Percentiles rank a stretch among this genome's conserved stretches.
These are phyloP conservation scores for Catenaria anguillulae DNA, from an alignment of 371 early-diverging fungal genomes.

Conservation along the genomic window DNA sequence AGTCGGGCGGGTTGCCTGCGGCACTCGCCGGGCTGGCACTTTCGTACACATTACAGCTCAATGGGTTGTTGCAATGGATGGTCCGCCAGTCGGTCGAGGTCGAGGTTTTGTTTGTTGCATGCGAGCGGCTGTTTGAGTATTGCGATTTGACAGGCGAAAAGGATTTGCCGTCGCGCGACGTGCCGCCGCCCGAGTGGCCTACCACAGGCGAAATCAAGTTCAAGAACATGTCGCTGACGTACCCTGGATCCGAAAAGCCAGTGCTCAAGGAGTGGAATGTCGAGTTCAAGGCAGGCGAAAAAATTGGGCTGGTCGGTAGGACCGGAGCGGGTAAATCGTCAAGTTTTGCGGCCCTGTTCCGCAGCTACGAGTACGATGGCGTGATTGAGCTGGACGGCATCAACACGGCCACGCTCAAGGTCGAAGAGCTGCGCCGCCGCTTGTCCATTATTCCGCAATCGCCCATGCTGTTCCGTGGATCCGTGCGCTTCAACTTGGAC, in stretches of 20 bases:
- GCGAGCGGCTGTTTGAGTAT: slow-evolving; percentile 72
- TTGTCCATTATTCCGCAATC: slow-evolving; percentile 10
- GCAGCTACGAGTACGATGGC: slow-evolving; percentile 40
- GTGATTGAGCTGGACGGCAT: slow-evolving; percentile 10
- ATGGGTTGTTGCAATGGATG: slow-evolving; percentile 50
- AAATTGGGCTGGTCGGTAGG: slow-evolving; percentile 44
- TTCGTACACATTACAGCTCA: slow-evolving; percentile 29
- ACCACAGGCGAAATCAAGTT: slow-evolving; percentile 46
- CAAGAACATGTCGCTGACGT: slow-evolving; percentile 44
- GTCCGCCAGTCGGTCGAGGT: slow-evolving; percentile 58
- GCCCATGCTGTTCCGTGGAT: slow-evolving; percentile 57
- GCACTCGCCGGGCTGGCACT: slow-evolving; percentile 68
- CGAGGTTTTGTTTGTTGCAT: slow-evolving; percentile 72
- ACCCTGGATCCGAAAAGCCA: slow-evolving; percentile 42
- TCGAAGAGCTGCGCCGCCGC: slow-evolving; percentile 1
- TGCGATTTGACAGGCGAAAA: slow-evolving; percentile 51
- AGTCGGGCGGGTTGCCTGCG: slow-evolving; percentile 10
- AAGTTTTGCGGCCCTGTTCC: slow-evolving; percentile 47
- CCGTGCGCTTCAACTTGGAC: slow-evolving; percentile 61
- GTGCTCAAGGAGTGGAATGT: slow-evolving; percentile 55
- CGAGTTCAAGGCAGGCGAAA: slow-evolving; percentile 35
- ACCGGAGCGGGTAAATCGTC: slow-evolving; percentile 50
- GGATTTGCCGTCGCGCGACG: slow-evolving; percentile 9
- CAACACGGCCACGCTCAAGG: slow-evolving; percentile 4
- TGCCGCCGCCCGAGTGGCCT: slow-evolving; percentile 54